Base-by-base conservation (phyloP, 108 stramenopile species). In the Fistulifera solaris region DNA sequence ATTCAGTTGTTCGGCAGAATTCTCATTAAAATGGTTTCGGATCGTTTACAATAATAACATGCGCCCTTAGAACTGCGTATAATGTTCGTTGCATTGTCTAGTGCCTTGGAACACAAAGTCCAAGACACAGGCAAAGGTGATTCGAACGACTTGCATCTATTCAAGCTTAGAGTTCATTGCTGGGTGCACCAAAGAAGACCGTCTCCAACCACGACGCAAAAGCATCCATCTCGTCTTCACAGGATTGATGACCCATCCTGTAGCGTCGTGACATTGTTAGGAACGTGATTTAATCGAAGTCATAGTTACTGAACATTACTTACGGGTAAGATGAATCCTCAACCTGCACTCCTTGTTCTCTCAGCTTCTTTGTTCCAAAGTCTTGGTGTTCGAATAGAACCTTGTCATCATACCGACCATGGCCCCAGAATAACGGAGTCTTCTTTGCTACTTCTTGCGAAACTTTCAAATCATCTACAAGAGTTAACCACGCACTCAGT, bases 381-480 rank as follows among this genome's bases (percentile, higher is more conserved):
- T 56, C 54, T 61, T 92, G 89, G 38, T 92, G 89, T 40, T 66
- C 76, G 63, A 83, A 85, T 15, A 92, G 48, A 6, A 92, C 89
- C 46, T 92, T 92, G 61, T 87, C 89, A 58, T 92, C 89, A 46
- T 57, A 71, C 10, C 28, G 42, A 15, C 89, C 89, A 71, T 92
- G 89, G 1, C 78, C 85, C 89, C 86, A 92, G 69, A 85, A 83
- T 5, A 83, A 53, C 11, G 89, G 89, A 3, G 81, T 85, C 39
- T 64, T 64, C 44, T 57, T 54, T 18, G 76, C 71, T 38, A 75
- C 62, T 8, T 72, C 65, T 42, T 51, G 4, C n/a, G 67, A 47
- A 16, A 76, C 59, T 14, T 44, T 40, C 5, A 49, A 19, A 11
- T 80, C 66, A 15, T 81, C 77, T 22, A 61, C 62, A 39, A 92